phyloP scores from a whole-genome alignment of 176 grass and related monocot species.

The Zoysia japonica region DNA sequence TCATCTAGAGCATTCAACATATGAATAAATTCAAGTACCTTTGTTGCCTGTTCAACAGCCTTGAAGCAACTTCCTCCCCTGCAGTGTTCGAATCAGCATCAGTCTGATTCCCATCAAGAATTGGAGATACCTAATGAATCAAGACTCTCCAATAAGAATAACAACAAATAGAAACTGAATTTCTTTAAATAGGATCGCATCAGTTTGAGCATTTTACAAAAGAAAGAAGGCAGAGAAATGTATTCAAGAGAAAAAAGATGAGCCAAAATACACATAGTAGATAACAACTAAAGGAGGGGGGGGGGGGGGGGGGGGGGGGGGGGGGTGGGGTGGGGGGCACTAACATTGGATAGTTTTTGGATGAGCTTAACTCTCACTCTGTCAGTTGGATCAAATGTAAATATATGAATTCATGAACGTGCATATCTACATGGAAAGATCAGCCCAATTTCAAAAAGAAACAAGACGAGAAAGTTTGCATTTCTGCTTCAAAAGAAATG shows the following conservation, averaged over 20 bases:
- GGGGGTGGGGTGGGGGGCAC: not conserved
- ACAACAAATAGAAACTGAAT: slow-evolving; percentile 12
- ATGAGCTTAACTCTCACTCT: not conserved
- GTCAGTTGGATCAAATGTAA: too few relatives aligned
- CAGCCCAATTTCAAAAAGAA: not conserved
- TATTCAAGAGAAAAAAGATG: not conserved
- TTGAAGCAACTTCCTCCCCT: slow-evolving; percentile 72
- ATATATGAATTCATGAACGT: too few relatives aligned
- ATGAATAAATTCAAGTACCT: slow-evolving; percentile 54
- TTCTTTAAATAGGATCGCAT: slow-evolving; percentile 20
- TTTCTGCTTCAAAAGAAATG: not conserved
- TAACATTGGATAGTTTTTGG: not conserved
- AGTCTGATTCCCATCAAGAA: slow-evolving; percentile 70
- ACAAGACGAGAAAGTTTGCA: not conserved
- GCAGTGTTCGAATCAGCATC: slow-evolving; percentile 63
- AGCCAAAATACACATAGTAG: not conserved
- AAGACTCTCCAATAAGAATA: slow-evolving; percentile 61
- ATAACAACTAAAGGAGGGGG: not conserved
- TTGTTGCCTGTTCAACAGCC: slow-evolving; percentile 60
- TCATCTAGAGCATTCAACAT: slow-evolving; percentile 18
- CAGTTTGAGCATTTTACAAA: not conserved
- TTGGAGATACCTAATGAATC: slow-evolving; percentile 66
- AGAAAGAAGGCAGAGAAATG: not conserved
- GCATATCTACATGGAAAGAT: not conserved
- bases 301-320: too few relatives aligned